phyloP scores from a whole-genome alignment of 768 basidiomycete genomes.

The Hemileccinum rubropunctum region DNA sequence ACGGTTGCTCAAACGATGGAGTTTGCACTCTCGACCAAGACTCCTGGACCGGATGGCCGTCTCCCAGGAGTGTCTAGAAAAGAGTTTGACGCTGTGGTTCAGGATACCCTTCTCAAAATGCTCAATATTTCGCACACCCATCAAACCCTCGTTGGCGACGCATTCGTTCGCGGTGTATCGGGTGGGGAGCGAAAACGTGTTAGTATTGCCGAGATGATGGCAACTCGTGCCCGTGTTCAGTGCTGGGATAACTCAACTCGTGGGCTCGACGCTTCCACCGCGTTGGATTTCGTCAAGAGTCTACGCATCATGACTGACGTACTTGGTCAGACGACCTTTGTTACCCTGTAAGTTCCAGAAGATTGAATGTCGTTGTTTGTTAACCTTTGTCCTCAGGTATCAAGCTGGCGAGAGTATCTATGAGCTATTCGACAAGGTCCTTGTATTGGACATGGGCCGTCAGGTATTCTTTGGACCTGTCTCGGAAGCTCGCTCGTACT shows the following conservation, averaged over 20 bases:
- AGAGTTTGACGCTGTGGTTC: constrained; percentile 54
- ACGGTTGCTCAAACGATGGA: constrained; percentile 75
- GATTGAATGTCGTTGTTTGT: neutral
- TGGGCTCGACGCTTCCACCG: constrained; percentile 83
- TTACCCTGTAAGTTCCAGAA: constrained; percentile 53
- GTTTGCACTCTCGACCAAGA: constrained; percentile 71
- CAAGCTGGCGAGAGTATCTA: constrained; percentile 83
- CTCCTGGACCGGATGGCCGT: constrained; percentile 71
- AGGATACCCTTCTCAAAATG: constrained; percentile 66
- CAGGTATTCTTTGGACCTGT: constrained; percentile 81
- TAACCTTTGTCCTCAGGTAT: constrained; percentile 40
- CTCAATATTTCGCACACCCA: constrained; percentile 82
- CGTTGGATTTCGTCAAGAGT: constrained; percentile 79
- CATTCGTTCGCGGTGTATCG: constrained; percentile 78
- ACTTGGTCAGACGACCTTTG: constrained; percentile 76
- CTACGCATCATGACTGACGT: constrained; percentile 82
- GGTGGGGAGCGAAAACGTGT: constrained; percentile 82
- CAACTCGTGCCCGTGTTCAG: constrained; percentile 75
- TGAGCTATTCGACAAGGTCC: constrained; percentile 81
- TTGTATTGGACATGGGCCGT: constrained; percentile 77
- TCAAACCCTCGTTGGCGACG: constrained; percentile 81
- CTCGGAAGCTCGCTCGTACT: constrained; percentile 72
- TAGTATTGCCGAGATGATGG: constrained; percentile 85
- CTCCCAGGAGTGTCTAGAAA: constrained; percentile 63
- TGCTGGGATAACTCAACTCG: constrained; percentile 84